phyloP scores from a whole-genome alignment of 352 stramenopile species.

The Pythium rhizo-oryzae region DNA sequence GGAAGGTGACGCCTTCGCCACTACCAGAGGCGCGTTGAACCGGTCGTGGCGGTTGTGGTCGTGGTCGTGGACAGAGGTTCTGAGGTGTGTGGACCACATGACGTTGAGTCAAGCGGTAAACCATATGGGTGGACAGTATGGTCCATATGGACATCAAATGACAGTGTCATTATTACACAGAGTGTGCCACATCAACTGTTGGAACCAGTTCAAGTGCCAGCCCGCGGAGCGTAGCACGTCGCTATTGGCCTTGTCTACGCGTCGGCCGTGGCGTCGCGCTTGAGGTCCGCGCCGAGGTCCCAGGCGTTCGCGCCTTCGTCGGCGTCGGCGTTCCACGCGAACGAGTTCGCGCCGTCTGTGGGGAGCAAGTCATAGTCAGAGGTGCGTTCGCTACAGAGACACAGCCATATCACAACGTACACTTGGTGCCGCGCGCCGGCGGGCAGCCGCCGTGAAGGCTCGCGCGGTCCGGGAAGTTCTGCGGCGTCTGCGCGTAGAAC shows the following conservation, averaged over 20 bases:
- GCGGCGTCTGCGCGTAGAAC: slow-evolving; percentile 74
- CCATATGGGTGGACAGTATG: background rate
- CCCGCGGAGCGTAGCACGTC: background rate
- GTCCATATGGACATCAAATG: slow-evolving; percentile 6
- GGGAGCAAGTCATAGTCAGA: slow-evolving; percentile 1
- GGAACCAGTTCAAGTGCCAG: too few species aligned
- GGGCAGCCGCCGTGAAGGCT: slow-evolving; percentile 73
- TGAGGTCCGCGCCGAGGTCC: slow-evolving; percentile 48
- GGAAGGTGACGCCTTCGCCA: too few species aligned
- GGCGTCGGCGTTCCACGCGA: slow-evolving; percentile 70
- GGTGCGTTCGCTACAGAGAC: slow-evolving; percentile 1
- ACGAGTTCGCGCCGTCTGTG: slow-evolving; percentile 65
- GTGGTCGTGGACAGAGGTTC: background rate
- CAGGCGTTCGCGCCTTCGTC: slow-evolving; percentile 69
- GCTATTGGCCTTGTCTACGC: background rate
- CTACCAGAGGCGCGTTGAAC: too few species aligned
- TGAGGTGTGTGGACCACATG: background rate
- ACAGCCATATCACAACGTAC: slow-evolving; percentile 33
- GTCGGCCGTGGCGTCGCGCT: slow-evolving; percentile 31
- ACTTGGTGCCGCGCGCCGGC: slow-evolving; percentile 59
- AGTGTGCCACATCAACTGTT: background rate
- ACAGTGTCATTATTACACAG: background rate
- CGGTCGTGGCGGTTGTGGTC: background rate
- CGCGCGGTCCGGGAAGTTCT: slow-evolving; percentile 53
- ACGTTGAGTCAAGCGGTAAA: background rate